Evolutionary conservation across 768 basidiomycete species (phyloP).

Genomic region (Hericium erinaceus): DNA sequence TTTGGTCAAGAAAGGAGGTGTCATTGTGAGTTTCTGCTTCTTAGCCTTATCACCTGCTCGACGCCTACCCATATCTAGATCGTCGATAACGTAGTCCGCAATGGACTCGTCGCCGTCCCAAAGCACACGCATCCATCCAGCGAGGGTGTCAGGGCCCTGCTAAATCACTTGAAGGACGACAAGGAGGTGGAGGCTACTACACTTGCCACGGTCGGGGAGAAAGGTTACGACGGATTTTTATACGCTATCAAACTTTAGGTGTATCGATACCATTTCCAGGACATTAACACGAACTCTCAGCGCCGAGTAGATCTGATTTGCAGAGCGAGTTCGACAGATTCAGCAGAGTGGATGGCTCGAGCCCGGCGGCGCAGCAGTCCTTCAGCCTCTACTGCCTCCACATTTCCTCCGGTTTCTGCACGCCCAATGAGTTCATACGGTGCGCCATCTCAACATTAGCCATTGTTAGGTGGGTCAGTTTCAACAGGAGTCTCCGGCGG

Average conservation of each 20-base stretch:
- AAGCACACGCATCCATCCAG: neutral
- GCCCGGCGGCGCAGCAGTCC: too few relatives aligned
- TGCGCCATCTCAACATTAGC: too few relatives aligned
- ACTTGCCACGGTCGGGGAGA: constrained; percentile 26
- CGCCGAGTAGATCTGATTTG: too few relatives aligned
- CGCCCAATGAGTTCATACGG: too few relatives aligned
- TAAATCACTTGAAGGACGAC: constrained; percentile 40
- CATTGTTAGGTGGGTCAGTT: too few relatives aligned
- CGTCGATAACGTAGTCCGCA: neutral
- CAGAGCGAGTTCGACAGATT: too few relatives aligned
- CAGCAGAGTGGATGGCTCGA: too few relatives aligned
- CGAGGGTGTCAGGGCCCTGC: constrained; percentile 16
- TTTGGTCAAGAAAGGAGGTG: constrained; percentile 46
- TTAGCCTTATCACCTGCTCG: neutral
- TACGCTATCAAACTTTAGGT: constrained; percentile 14
- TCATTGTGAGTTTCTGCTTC: constrained; percentile 37
- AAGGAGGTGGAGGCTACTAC: constrained; percentile 29
- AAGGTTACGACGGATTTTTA: constrained; percentile 24
- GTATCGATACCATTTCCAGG: neutral
- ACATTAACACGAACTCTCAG: too few relatives aligned
- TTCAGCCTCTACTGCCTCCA: too few relatives aligned
- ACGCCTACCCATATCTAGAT: neutral
- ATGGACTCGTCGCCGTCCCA: neutral
- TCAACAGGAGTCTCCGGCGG: too few relatives aligned
- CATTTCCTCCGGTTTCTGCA: too few relatives aligned